phyloP scores from a whole-genome alignment of 495 filamentous ascomycete genomes.

The Astrothelium macrocarpum region DNA sequence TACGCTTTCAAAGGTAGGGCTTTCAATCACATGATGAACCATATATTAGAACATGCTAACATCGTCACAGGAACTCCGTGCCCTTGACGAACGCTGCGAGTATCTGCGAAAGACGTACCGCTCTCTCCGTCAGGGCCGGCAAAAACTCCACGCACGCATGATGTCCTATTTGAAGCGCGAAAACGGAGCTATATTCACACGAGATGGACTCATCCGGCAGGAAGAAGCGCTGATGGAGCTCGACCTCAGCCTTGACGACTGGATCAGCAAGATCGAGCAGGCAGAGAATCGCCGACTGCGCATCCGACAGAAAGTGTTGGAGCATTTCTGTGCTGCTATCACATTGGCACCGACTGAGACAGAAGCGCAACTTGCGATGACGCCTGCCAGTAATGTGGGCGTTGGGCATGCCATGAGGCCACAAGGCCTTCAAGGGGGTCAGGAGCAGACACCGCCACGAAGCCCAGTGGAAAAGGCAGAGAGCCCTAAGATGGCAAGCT shows the following conservation, averaged over 20 bases:
- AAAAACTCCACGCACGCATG: conserved; percentile 58
- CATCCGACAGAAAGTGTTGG: conserved; percentile 65
- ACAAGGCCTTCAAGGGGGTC: neutral
- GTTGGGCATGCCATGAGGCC: neutral
- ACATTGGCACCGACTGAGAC: conserved; percentile 22
- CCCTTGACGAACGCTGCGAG: conserved; percentile 60
- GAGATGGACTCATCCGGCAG: conserved; percentile 61
- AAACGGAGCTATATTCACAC: conserved; percentile 52
- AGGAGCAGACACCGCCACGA: conserved; percentile 24
- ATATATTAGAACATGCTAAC: conserved; percentile 6
- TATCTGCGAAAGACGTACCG: conserved; percentile 62
- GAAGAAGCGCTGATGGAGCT: conserved; percentile 64
- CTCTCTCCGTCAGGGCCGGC: conserved; percentile 55
- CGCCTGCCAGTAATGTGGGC: neutral
- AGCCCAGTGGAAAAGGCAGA: conserved; percentile 14
- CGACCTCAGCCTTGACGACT: conserved; percentile 65
- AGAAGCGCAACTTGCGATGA: neutral
- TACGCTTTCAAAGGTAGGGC: conserved; percentile 47
- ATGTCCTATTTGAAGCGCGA: conserved; percentile 57
- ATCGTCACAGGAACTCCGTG: conserved; percentile 47
- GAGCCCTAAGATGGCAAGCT: neutral
- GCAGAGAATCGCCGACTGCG: conserved; percentile 63
- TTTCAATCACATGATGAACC: conserved; percentile 6
- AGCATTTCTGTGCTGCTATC: conserved; percentile 58
- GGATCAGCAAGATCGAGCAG: conserved; percentile 61